A percentile compares a stretch with the other conserved stretches of the same genome.
phyloP scores from a whole-genome alignment of 441 rosid genomes.

The Syzygium malaccense region DNA sequence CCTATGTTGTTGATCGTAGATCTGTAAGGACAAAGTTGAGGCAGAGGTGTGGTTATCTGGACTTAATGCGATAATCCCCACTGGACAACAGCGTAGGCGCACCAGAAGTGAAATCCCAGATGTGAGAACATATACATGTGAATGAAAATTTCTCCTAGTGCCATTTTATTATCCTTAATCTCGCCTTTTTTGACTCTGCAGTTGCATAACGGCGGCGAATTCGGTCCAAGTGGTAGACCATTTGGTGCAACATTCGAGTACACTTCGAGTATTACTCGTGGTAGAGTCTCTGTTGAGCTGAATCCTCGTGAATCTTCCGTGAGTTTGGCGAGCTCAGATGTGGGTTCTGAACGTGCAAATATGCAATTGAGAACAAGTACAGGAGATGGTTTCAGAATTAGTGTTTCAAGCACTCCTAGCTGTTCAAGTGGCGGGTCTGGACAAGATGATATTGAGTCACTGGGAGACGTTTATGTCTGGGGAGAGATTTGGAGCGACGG shows the following conservation, averaged over 20 bases:
- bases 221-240: constrained; percentile 34
- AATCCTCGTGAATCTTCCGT: constrained; percentile 28
- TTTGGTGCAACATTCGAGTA: constrained; percentile 46
- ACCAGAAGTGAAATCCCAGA: constrained; percentile 33
- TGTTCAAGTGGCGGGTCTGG: constrained; percentile 93
- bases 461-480: constrained; percentile 93
- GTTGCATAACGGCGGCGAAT: constrained; percentile 39
- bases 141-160: not conserved
- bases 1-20: constrained; percentile 20
- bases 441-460: constrained; percentile 91
- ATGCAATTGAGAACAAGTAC: constrained; percentile 83
- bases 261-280: constrained; percentile 33
- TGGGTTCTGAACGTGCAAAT: constrained; percentile 68
- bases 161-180: not conserved
- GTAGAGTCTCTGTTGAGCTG: constrained; percentile 55
- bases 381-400: constrained; percentile 80
- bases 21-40: constrained; percentile 92
- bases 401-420: constrained; percentile 94
- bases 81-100: not conserved
- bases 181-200: constrained; percentile 17
- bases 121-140: constrained; percentile 27
- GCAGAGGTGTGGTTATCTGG: constrained; percentile 82
- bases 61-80: constrained; percentile 45
- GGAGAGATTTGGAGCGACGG: constrained; percentile 89
- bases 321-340: constrained; percentile 58